A percentile compares a stretch with the other conserved stretches of the same genome.
Evolutionary conservation across 257 asterid genomes (phyloP).

Genomic region (Solanum pinnatisectum): DNA sequence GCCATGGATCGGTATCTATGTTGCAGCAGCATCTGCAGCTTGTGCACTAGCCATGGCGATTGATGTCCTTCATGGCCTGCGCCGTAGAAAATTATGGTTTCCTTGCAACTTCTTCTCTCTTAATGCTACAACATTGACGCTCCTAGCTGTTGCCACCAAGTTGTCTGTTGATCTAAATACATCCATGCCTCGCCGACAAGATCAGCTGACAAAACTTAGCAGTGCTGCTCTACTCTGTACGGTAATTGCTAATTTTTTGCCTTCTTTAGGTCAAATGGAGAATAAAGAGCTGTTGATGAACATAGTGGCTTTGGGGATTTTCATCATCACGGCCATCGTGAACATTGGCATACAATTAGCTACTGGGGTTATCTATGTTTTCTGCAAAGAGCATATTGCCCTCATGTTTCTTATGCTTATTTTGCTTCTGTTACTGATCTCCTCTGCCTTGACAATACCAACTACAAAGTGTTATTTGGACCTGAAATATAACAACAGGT

Average conservation of each 20-base stretch:
- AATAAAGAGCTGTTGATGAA: background rate
- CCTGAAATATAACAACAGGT: constrained; percentile 32
- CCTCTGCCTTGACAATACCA: constrained; percentile 59
- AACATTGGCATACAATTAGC: constrained; percentile 3
- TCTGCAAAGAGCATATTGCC: constrained; percentile 41
- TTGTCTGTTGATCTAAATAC: constrained; percentile 9
- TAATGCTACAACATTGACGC: constrained; percentile 10
- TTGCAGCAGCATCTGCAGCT: constrained; percentile 7
- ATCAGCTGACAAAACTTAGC: constrained; percentile 18
- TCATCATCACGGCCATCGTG: constrained; percentile 5
- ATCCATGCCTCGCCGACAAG: background rate
- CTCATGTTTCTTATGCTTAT: constrained; percentile 43
- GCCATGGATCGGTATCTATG: constrained; percentile 27
- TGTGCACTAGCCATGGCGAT: constrained; percentile 12
- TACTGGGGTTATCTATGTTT: constrained; percentile 14
- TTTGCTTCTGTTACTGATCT: constrained; percentile 29
- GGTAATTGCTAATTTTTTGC: constrained; percentile 5
- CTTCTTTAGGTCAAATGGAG: constrained; percentile 9
- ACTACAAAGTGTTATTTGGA: constrained; percentile 46
- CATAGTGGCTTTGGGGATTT: constrained; percentile 5
- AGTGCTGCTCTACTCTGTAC: constrained; percentile 4
- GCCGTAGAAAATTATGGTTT: constrained; percentile 10
- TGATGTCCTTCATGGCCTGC: constrained; percentile 3
- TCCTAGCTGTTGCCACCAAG: constrained; percentile 5
- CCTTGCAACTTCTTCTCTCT: constrained; percentile 15